Conservation (phyloP, 2,329 filamentous ascomycete genomes). For the Anisogramma anomala region DNA sequence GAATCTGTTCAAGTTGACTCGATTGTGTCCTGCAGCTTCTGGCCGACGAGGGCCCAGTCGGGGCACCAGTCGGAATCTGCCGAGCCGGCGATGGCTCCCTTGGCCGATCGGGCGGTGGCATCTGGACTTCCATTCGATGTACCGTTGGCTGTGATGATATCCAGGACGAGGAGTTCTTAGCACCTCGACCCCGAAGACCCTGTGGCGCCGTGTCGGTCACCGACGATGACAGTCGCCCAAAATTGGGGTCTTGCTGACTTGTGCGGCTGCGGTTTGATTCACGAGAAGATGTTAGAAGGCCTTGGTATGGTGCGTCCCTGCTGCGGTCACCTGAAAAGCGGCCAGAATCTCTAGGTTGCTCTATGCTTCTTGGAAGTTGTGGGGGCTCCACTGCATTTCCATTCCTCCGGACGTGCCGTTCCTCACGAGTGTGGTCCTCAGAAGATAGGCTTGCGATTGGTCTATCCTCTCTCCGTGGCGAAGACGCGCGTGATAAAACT, state of each 20-base stretch:
- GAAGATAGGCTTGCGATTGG: constrained; percentile 22
- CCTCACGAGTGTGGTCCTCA: constrained; percentile 33
- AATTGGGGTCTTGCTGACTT: constrained; percentile 47
- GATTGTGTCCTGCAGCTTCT: constrained; percentile 28
- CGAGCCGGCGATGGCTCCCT: constrained; percentile 37
- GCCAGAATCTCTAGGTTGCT: constrained; percentile 16
- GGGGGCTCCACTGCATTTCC: constrained; percentile 6
- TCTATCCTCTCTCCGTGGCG: constrained; percentile 36
- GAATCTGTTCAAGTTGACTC: constrained; percentile 27
- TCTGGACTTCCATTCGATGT: constrained; percentile 32
- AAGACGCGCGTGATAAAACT: constrained; percentile 30
- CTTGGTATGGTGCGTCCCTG: constrained; percentile 31
- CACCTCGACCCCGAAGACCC: constrained; percentile 38
- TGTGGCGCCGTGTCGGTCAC: constrained; percentile 35
- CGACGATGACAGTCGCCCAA: constrained; percentile 47
- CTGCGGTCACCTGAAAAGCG: constrained; percentile 25
- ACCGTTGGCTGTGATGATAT: constrained; percentile 26
- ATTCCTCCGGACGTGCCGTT: constrained; percentile 30
- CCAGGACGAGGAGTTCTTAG: constrained; percentile 24
- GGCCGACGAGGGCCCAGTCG: constrained; percentile 41
- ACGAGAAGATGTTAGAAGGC: constrained; percentile 24
- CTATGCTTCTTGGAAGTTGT: constrained; percentile 17
- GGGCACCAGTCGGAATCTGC: constrained; percentile 41
- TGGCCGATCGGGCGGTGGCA: constrained; percentile 28
- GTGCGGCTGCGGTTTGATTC: constrained; percentile 41